Evolutionary conservation across 129 eudicot genomes (phyloP).

Genomic region (Centaurea solstitialis): DNA sequence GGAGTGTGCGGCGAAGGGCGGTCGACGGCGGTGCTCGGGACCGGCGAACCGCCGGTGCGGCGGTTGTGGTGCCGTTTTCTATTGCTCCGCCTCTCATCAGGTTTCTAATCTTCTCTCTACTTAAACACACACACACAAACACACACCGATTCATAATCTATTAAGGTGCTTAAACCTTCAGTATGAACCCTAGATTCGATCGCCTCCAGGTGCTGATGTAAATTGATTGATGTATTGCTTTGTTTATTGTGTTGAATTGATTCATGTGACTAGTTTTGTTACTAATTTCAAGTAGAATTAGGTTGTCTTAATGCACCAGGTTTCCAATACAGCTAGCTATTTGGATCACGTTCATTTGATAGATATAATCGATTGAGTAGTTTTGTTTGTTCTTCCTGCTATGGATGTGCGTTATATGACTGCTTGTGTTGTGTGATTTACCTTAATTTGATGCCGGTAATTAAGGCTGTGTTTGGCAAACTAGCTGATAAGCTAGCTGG

Average conservation of each 20-base stretch:
- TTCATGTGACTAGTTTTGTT: neutral
- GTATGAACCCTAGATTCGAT: conserved; percentile 9
- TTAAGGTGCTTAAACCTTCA: neutral
- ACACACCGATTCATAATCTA: neutral
- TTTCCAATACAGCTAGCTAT: neutral
- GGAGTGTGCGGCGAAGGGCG: conserved; percentile 85
- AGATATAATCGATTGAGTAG: neutral
- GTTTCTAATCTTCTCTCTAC: conserved; percentile 18
- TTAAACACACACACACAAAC: neutral
- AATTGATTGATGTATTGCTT: neutral
- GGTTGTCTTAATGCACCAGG: neutral
- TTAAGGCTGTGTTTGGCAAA: neutral
- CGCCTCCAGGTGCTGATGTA: neutral
- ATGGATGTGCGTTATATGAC: neutral
- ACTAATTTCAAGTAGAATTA: neutral
- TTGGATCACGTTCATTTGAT: conserved; percentile 14
- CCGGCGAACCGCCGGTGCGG: conserved; percentile 61
- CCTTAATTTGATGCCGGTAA: conserved; percentile 27
- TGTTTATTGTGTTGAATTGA: neutral
- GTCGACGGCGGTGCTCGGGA: conserved; percentile 55
- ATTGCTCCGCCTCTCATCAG: conserved; percentile 85
- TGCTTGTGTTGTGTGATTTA: neutral
- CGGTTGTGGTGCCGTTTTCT: conserved; percentile 67
- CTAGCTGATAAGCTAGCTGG: too few species aligned
- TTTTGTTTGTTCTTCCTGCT: neutral